Percentiles rank a stretch among this genome's conserved stretches.
Conservation (phyloP, 2,329 filamentous ascomycete genomes). For the Aureobasidium melanogenum region DNA sequence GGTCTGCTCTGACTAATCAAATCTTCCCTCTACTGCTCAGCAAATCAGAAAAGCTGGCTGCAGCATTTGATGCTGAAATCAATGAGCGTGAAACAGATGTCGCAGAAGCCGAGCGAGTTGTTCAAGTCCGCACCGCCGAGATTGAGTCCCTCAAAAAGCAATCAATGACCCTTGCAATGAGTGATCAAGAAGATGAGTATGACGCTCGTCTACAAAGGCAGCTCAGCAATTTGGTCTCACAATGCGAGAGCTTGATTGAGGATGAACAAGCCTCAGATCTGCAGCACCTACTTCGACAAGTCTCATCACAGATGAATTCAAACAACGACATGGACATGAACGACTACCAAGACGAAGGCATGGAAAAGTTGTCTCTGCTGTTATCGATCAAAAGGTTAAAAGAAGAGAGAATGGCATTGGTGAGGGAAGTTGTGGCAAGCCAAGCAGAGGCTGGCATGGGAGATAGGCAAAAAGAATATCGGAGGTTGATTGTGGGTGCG, state of each 20-base stretch:
- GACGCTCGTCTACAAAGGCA: conserved; percentile 30
- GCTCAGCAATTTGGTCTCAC: conserved; percentile 23
- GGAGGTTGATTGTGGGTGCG: conserved; percentile 58
- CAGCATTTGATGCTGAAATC: conserved; percentile 62
- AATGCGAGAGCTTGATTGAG: conserved; percentile 36
- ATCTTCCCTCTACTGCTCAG: conserved; percentile 46
- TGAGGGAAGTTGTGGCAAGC: conserved; percentile 60
- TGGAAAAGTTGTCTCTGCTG: conserved; percentile 50
- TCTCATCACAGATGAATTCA: background rate
- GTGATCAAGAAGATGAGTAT: conserved; percentile 23
- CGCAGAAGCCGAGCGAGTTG: conserved; percentile 38
- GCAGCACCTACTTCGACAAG: conserved; percentile 21
- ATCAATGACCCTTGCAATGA: conserved; percentile 48
- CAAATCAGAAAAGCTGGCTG: conserved; percentile 35
- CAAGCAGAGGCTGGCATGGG: conserved; percentile 61
- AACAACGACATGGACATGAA: conserved; percentile 2
- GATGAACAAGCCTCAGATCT: conserved; percentile 36
- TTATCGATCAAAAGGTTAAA: conserved; percentile 49
- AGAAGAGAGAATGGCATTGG: conserved; percentile 51
- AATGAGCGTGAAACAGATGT: conserved; percentile 56
- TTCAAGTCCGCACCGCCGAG: conserved; percentile 57
- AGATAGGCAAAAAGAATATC: conserved; percentile 66
- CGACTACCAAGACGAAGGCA: conserved; percentile 35
- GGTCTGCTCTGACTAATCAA: conserved; percentile 54
- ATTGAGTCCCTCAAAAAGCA: conserved; percentile 48